Evolutionary conservation across 2,329 filamentous ascomycete species (phyloP).

Genomic region (Orbilia ellipsospora): DNA sequence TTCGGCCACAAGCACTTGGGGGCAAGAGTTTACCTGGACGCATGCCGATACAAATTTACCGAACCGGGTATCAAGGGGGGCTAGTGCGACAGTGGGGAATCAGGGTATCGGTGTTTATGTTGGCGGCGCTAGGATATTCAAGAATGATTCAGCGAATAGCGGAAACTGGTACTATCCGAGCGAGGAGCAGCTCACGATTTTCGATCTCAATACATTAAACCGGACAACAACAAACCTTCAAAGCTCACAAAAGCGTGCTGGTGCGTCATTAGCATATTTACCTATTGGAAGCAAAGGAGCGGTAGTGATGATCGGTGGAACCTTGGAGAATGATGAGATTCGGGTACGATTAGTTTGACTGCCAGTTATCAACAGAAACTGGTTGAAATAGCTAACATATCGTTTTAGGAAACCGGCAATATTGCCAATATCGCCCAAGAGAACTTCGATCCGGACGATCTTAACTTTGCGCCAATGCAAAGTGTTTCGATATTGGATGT

Average conservation of each 20-base stretch:
- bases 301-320: slow-evolving; percentile 45
- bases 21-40: slow-evolving; percentile 46
- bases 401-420: slow-evolving; percentile 25
- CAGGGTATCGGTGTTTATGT: slow-evolving; percentile 42
- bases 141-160: slow-evolving; percentile 41
- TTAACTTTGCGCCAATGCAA: slow-evolving; percentile 50
- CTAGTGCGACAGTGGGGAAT: slow-evolving; percentile 26
- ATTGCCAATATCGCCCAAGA: slow-evolving; percentile 25
- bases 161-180: slow-evolving; percentile 49
- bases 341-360: slow-evolving; percentile 13
- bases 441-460: slow-evolving; percentile 27
- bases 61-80: slow-evolving; percentile 47
- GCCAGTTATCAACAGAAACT: not conserved
- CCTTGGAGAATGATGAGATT: slow-evolving; percentile 42
- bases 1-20: slow-evolving; percentile 38
- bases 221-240: slow-evolving; percentile 35
- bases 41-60: slow-evolving; percentile 37
- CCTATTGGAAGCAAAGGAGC: slow-evolving; percentile 47
- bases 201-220: slow-evolving; percentile 41
- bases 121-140: slow-evolving; percentile 50
- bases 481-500: slow-evolving; percentile 55
- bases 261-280: slow-evolving; percentile 39
- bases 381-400: not conserved
- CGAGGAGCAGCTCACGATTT: slow-evolving; percentile 46
- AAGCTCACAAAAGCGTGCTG: slow-evolving; percentile 46